Conservation (phyloP, 192 early-diverging fungal genomes). For the Mortierella hygrophila region DNA sequence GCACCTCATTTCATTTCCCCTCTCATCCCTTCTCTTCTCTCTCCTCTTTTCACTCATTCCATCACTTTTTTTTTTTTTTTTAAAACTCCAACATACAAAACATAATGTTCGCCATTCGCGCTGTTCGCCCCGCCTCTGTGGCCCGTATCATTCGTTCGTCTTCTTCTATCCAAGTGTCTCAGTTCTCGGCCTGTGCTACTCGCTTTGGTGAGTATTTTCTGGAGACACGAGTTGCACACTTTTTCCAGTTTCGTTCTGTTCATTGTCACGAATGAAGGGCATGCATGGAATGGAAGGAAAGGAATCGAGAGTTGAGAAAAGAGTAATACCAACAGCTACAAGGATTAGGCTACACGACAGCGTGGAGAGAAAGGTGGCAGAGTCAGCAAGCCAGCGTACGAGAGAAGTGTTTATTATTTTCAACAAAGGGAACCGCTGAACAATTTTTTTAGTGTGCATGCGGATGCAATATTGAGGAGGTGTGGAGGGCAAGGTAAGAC, state of each 20-base stretch:
- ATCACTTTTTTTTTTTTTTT: not conserved
- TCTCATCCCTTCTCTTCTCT: not conserved
- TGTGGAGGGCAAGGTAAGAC: too few species aligned
- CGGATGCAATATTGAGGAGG: too few species aligned
- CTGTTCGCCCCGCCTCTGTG: not conserved
- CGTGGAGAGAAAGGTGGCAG: too few species aligned
- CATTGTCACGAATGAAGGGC: not conserved
- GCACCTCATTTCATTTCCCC: not conserved
- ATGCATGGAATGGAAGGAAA: too few species aligned
- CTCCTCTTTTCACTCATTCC: not conserved
- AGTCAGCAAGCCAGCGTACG: too few species aligned
- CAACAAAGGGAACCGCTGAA: too few species aligned
- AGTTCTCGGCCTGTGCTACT: conserved; percentile 53
- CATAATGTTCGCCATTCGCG: not conserved
- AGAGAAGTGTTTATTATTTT: too few species aligned
- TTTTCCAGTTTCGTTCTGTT: not conserved
- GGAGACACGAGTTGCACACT: too few species aligned
- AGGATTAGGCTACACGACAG: too few species aligned
- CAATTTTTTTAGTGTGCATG: too few species aligned
- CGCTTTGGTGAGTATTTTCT: conserved; percentile 51
- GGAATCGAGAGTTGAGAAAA: too few species aligned
- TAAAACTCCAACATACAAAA: too few species aligned
- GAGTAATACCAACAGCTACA: not conserved
- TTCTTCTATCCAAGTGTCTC: conserved; percentile 24
- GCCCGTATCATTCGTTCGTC: conserved; percentile 38